phyloP scores from a whole-genome alignment of 2,329 filamentous ascomycete species.

The Fusarium solani-melongenae region DNA sequence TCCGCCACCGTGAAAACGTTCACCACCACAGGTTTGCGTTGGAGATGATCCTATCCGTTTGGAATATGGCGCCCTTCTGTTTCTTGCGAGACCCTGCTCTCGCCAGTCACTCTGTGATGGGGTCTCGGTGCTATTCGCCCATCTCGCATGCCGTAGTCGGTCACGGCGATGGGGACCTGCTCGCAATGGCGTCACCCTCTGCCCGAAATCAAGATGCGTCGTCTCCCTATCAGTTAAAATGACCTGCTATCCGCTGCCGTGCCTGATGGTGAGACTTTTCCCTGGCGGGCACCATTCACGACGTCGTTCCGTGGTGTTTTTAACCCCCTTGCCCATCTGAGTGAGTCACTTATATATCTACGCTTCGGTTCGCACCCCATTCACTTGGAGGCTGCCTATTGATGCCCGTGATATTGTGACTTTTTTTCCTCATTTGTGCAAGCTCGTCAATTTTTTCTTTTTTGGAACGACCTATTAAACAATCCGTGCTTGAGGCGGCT shows the following conservation, averaged over 20 bases:
- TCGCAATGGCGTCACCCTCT: slow-evolving; percentile 43
- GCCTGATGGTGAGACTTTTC: slow-evolving; percentile 31
- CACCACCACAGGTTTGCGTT: slow-evolving; percentile 23
- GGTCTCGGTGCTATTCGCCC: slow-evolving; percentile 13
- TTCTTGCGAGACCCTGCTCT: slow-evolving; percentile 32
- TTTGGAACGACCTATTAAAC: slow-evolving; percentile 31
- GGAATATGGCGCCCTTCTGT: slow-evolving; percentile 16
- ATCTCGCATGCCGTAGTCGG: slow-evolving; percentile 15
- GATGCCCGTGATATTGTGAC: slow-evolving; percentile 27
- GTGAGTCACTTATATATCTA: slow-evolving; percentile 43
- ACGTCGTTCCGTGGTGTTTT: slow-evolving; percentile 40
- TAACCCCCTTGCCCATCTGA: slow-evolving; percentile 36
- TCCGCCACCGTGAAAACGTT: slow-evolving; percentile 22
- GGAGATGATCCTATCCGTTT: slow-evolving; percentile 38
- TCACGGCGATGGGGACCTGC: slow-evolving; percentile 14
- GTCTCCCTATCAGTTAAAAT: slow-evolving; percentile 40
- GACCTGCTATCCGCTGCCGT: slow-evolving; percentile 15
- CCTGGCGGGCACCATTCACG: slow-evolving; percentile 40
- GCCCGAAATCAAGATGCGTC: slow-evolving; percentile 27
- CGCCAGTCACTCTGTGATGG: slow-evolving; percentile 20
- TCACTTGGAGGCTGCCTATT: slow-evolving; percentile 40
- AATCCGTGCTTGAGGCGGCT: slow-evolving; percentile 40
- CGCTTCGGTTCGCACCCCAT: slow-evolving; percentile 36
- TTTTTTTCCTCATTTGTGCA: slow-evolving; percentile 24
- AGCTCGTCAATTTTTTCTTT: slow-evolving; percentile 23